Evolutionary conservation across 1,284 basidiomycete genomes (phyloP), one percentile per base, ranked within the genome.

Genomic region (Ganoderma sinense): DNA sequence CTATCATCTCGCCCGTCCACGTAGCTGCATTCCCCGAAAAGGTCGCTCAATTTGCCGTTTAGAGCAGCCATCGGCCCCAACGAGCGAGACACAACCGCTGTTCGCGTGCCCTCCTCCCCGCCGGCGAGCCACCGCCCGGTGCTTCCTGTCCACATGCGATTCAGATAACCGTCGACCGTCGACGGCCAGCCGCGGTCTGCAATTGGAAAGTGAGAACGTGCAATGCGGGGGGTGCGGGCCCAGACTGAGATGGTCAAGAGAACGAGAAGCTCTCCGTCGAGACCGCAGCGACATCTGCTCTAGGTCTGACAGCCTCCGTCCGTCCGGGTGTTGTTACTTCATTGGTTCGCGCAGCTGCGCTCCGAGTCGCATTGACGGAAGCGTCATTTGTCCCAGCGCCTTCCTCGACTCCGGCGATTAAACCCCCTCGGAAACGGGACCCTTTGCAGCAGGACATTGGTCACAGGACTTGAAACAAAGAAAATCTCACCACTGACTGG

Each of bases 211-310:
- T 20, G 18, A 31, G 53, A 56, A 33, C 53, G 31, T 31, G 53
- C 29, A 56, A 56, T 56, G 53, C 11, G 31, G 29, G 53, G 53
- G 1, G 14, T n/a, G 53, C 26, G 53, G 53, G 29, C 29, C 53
- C 23, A 33, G 53, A 31, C 36, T 36, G 36, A 36, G 36, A 36
- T 36, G 36, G 36, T 10, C 36, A 33, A 16, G 23, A 23, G n/a
- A 51, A 51, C 14, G 53, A 56, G 29, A 56, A 33, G 53, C 53
- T 56, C 23, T 43, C 29, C 60, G 40, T 62, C 60, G n/a, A 39
- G 36, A 41, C 60, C 58, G 36, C 58, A 36, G 58, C 58, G 23
- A 6, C 58, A 16, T n/a, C 7, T 31, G 18, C 61, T 45, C 29
- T n/a, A n/a, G n/a, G n/a, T n/a, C n/a, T 41, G 41, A 26, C 60